Evolutionary conservation across 495 filamentous ascomycete species (phyloP), one percentile per base, ranked within the genome.

Genomic region (Lindgomyces ingoldianus): DNA sequence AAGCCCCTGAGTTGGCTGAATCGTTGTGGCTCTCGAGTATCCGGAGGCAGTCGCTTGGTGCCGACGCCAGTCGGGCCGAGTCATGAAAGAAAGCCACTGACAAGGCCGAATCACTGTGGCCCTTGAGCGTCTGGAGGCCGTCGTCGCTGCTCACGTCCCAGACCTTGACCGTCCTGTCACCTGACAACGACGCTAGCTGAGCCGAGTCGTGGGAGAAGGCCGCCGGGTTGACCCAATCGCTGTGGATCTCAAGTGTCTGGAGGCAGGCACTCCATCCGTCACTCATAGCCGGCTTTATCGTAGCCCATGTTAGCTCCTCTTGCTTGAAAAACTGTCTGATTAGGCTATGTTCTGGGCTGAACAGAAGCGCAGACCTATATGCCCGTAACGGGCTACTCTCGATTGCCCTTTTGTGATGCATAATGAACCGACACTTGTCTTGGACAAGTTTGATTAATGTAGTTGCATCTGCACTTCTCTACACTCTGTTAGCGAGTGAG

Each of bases 281-380:
- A 21, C 25, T 25, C 27, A 62, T 62, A 21, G 24, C 21, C 24
- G 48, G 58, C 30, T 62, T 22, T 18, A 47, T n/a, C n/a, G n/a
- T 55, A 27, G 57, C 36, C 54, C 29, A 42, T 30, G 29, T 46
- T 41, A 33, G 52, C 53, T 64, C 61, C 59, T 64, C 54, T 24
- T n/a, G n/a, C n/a, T 58, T 48, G 33, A 64, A 64, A 44, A 64
- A 54, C 4, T 22, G 22, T 42, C 54, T 59, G 1, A 51, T 64
- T 44, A 49, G 25, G 53, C 61, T 64, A 22, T 19, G 29, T 1
- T 41, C 46, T 45, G 72, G 73, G 62, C 73, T 75, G 52, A 76
- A 76, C 48, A 76, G 18, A 16, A 76, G 63, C 8, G 72, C 74
- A 47, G 74, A 76, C 8, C 36, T 26, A 68, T 76, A 76, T 52